Evolutionary conservation across 2,329 filamentous ascomycete genomes (phyloP).

Genomic region (Phaeomoniella chlamydospora): DNA sequence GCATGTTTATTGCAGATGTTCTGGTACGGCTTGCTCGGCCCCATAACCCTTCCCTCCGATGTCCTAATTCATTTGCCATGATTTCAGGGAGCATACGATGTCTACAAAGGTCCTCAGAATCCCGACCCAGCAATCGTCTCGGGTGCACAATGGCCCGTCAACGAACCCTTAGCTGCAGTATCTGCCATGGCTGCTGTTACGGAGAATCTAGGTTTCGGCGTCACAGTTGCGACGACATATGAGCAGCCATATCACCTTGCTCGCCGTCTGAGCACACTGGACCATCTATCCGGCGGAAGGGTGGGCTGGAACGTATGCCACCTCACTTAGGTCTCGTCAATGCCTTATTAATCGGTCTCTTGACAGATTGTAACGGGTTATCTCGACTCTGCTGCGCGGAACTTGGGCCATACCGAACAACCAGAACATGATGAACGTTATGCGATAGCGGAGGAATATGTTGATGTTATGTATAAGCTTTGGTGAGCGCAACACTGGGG

Average conservation of each 20-base stretch:
- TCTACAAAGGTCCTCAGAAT: conserved; percentile 29
- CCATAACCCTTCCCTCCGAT: too few species aligned
- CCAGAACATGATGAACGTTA: conserved; percentile 50
- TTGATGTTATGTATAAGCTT: conserved; percentile 48
- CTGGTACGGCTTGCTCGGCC: too few species aligned
- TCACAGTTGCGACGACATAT: conserved; percentile 49
- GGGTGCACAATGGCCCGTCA: conserved; percentile 51
- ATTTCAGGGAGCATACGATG: conserved; percentile 19
- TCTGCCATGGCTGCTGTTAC: conserved; percentile 53
- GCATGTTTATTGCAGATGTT: conserved; percentile 49
- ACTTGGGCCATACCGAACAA: conserved; percentile 42
- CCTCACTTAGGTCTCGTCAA: too few species aligned
- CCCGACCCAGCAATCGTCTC: conserved; percentile 46
- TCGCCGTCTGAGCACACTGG: conserved; percentile 46
- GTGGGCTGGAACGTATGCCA: conserved; percentile 56
- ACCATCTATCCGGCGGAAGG: conserved; percentile 46
- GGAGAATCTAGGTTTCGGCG: conserved; percentile 47
- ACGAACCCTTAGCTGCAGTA: conserved; percentile 50
- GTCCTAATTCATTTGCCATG: too few species aligned
- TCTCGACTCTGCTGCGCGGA: conserved; percentile 49
- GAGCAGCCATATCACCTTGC: conserved; percentile 48
- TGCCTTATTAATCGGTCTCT: too few species aligned
- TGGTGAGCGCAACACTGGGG: too few species aligned
- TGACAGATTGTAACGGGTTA: conserved; percentile 51
- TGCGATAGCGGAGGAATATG: conserved; percentile 46